phyloP scores from a whole-genome alignment of 768 basidiomycete species.

The Tylopilus plumbeoviolaceoides region DNA sequence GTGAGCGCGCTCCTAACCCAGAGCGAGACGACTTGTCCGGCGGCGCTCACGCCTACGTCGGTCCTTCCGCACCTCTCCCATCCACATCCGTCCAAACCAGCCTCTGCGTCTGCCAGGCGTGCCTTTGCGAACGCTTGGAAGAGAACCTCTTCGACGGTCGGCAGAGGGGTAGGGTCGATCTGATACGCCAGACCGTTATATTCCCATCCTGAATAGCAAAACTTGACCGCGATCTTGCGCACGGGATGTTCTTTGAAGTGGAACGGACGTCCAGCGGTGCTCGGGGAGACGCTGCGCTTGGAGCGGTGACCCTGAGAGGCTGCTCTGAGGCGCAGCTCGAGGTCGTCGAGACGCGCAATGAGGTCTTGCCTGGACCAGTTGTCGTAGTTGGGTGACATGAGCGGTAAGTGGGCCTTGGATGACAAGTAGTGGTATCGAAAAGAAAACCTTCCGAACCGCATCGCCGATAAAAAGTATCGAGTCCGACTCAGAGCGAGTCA shows the following conservation, averaged over 20 bases:
- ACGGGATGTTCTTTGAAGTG: constrained; percentile 64
- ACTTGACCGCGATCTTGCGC: constrained; percentile 91
- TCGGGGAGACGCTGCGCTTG: constrained; percentile 16
- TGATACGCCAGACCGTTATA: constrained; percentile 92
- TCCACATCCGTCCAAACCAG: constrained; percentile 79
- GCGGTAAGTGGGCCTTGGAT: constrained; percentile 24
- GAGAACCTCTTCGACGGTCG: constrained; percentile 88
- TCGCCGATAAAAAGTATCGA: background rate
- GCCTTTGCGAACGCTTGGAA: constrained; percentile 76
- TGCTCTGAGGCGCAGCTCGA: background rate
- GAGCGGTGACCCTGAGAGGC: background rate
- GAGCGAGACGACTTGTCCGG: constrained; percentile 88
- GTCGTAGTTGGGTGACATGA: constrained; percentile 46
- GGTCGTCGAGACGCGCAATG: constrained; percentile 2
- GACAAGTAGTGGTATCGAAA: constrained; percentile 33
- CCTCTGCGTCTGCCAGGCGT: constrained; percentile 67
- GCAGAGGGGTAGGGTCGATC: constrained; percentile 60
- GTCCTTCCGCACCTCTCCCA: constrained; percentile 94
- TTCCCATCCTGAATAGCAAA: constrained; percentile 89
- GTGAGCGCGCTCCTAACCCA: constrained; percentile 79
- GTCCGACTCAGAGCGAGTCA: background rate
- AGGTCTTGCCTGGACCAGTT: constrained; percentile 35
- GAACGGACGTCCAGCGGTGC: constrained; percentile 41
- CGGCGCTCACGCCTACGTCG: constrained; percentile 91
- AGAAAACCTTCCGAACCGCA: constrained; percentile 29